Evolutionary conservation across 2,329 filamentous ascomycete species (phyloP).

Genomic region (Aureobasidium zeae): DNA sequence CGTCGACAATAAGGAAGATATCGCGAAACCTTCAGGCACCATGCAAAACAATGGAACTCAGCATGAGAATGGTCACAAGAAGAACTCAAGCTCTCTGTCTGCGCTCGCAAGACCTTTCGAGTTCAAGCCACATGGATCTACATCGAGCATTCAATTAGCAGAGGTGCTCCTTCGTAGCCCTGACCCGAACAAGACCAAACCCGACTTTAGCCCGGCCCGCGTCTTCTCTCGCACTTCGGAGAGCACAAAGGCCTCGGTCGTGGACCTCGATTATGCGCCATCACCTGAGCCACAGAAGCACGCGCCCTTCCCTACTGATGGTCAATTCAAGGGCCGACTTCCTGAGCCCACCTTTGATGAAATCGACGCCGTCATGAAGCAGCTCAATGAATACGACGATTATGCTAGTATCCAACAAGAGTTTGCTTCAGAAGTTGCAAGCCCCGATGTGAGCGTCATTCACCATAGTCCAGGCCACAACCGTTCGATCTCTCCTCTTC

Average conservation of each 20-base stretch:
- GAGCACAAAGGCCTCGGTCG: not conserved
- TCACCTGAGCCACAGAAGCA: constrained; percentile 26
- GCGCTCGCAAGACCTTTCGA: constrained; percentile 63
- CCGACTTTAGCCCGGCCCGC: constrained; percentile 17
- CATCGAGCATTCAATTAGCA: constrained; percentile 3
- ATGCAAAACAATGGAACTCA: no score
- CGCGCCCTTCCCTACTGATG: constrained; percentile 28
- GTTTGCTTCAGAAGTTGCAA: constrained; percentile 35
- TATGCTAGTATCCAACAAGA: constrained; percentile 3
- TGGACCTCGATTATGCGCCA: constrained; percentile 8
- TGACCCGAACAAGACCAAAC: constrained; percentile 14
- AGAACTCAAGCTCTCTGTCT: constrained; percentile 48
- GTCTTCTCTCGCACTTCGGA: constrained; percentile 17
- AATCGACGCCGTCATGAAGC: constrained; percentile 86
- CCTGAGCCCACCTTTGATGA: constrained; percentile 58
- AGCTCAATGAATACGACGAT: constrained; percentile 59
- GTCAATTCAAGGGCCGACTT: constrained; percentile 26
- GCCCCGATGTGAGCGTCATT: constrained; percentile 8
- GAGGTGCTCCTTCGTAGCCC: constrained; percentile 5
- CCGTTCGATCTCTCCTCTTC: constrained; percentile 15
- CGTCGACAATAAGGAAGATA: not conserved
- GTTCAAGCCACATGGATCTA: constrained; percentile 14
- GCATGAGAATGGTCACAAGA: constrained; percentile 15
- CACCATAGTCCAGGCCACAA: constrained; percentile 2
- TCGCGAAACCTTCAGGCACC: not conserved